These are phyloP conservation scores for Aaosphaeria pasadenensis DNA, from an alignment of 2,329 filamentous ascomycete species.

Conservation along the genomic window DNA sequence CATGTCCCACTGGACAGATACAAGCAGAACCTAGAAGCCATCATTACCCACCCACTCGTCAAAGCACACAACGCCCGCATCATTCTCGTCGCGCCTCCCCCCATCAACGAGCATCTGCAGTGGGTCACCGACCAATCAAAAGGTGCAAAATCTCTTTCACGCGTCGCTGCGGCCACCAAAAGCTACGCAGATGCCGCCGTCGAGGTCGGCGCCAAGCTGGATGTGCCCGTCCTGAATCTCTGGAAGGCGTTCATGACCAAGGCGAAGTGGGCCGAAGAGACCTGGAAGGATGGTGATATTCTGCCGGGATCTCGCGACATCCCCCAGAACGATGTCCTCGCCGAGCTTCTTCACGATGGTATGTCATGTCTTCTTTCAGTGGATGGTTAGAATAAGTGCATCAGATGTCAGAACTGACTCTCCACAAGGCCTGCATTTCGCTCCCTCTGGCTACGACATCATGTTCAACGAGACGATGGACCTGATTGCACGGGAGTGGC, in stretches of 20 bases:
- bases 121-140: conserved; percentile 45
- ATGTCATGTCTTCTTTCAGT: conserved; percentile 13
- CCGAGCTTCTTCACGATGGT: conserved; percentile 57
- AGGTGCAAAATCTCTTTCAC: conserved; percentile 37
- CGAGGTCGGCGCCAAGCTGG: conserved; percentile 55
- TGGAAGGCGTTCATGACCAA: conserved; percentile 74
- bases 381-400: background rate
- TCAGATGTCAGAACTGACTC: conserved; percentile 5
- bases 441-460: conserved; percentile 54
- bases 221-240: conserved; percentile 70
- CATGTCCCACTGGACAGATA: conserved; percentile 76
- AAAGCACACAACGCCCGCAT: conserved; percentile 68
- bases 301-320: conserved; percentile 58
- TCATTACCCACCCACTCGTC: conserved; percentile 70
- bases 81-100: conserved; percentile 78
- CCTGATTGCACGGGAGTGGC: conserved; percentile 50
- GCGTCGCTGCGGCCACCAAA: conserved; percentile 60
- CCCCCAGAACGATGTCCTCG: conserved; percentile 55
- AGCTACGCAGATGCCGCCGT: conserved; percentile 65
- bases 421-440: conserved; percentile 56
- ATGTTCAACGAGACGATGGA: conserved; percentile 54
- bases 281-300: conserved; percentile 41
- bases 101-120: conserved; percentile 73
- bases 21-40: conserved; percentile 66
- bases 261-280: conserved; percentile 47